phyloP scores from a whole-genome alignment of 2,329 filamentous ascomycete genomes.

The Hirsutella thompsonii region DNA sequence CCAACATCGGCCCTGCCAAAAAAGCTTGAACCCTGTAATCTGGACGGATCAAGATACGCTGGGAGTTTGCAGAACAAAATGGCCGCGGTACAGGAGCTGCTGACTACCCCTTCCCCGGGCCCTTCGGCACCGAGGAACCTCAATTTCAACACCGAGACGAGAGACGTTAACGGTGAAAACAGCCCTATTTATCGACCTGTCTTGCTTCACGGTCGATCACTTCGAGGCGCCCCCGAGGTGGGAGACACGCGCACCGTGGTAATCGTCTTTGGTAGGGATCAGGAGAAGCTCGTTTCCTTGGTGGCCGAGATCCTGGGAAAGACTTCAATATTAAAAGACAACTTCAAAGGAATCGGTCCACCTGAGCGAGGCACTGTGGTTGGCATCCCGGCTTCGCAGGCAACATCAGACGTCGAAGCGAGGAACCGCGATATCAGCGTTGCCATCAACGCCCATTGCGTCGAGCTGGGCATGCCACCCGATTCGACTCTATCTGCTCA shows the following conservation, averaged over 20 bases:
- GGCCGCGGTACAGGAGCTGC: constrained; percentile 25
- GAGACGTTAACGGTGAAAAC: constrained; percentile 20
- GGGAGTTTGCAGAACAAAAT: constrained; percentile 9
- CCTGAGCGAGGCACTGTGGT: constrained; percentile 53
- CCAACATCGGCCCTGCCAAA: not conserved
- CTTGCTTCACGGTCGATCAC: constrained; percentile 23
- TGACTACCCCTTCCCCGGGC: constrained; percentile 14
- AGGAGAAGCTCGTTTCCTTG: constrained; percentile 61
- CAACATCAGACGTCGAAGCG: constrained; percentile 43
- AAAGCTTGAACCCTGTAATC: no score
- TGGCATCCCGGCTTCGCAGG: constrained; percentile 45
- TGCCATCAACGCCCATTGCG: constrained; percentile 64
- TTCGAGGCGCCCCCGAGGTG: constrained; percentile 31
- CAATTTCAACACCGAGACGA: constrained; percentile 10
- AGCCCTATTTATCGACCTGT: constrained; percentile 19
- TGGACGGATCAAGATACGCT: not conserved
- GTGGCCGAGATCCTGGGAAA: constrained; percentile 74
- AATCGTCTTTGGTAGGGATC: constrained; percentile 57
- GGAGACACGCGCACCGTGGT: constrained; percentile 48
- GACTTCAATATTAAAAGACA: constrained; percentile 45
- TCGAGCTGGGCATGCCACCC: constrained; percentile 57
- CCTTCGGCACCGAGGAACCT: constrained; percentile 7
- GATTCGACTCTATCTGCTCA: constrained; percentile 49
- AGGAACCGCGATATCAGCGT: constrained; percentile 48
- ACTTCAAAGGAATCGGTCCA: constrained; percentile 38